Conservation (phyloP, 345 rosid species). For the Salix exigua region DNA sequence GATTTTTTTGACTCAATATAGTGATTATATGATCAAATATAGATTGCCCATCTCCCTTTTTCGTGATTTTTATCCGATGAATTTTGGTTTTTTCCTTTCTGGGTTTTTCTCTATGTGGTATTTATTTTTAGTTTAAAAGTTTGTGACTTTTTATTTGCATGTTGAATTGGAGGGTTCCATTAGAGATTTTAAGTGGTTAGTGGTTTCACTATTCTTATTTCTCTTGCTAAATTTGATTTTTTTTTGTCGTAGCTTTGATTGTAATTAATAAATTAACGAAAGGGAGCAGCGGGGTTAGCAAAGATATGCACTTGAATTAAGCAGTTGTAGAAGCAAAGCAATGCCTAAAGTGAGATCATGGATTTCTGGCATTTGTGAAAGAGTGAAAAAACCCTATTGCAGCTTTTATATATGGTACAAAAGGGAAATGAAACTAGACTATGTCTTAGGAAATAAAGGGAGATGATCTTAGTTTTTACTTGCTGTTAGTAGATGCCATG, state of each 20-base stretch:
- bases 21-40: neutral
- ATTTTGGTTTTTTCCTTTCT: neutral
- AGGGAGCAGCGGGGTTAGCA: neutral
- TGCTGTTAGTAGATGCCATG: no score
- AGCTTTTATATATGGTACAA: no score
- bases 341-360: neutral
- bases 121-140: neutral
- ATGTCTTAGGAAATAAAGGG: no score
- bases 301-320: neutral
- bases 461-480: neutral
- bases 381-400: no score
- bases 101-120: neutral
- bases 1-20: neutral
- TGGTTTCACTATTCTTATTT: neutral
- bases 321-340: neutral
- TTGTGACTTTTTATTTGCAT: neutral
- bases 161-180: neutral
- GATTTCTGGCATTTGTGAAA: no score
- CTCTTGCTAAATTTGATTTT: neutral
- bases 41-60: neutral
- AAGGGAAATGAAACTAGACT: no score
- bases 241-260: neutral
- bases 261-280: neutral
- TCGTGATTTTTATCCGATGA: neutral
- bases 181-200: neutral